Evolutionary conservation across 805 yeast genomes (phyloP), one percentile per base, ranked within the genome.

Genomic region (Pichia phayaonensis): DNA sequence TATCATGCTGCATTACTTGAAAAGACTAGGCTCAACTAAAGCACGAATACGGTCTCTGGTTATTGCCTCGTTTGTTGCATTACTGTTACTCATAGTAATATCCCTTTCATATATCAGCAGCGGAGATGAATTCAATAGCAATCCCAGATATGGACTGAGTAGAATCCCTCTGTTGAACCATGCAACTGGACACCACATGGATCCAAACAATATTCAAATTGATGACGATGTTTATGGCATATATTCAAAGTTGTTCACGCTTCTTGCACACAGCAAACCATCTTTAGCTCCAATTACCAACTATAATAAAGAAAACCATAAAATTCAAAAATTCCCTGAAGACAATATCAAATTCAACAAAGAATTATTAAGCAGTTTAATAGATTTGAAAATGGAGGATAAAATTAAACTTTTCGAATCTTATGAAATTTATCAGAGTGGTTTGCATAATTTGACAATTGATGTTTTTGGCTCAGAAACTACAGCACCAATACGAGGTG

Each of bases 321-420:
- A 34, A 69, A 67, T 59, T 50, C 77, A 78, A 58, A 61, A 65
- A 47, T 74, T 74, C 54, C 65, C 72, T 4, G 56, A 63, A 16
- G 73, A 72, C 52, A 61, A 59, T 6, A 31, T 39, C 15, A 29
- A 20, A 13, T 50, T 39, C 21, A 23, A 42, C 11, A 39, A 43
- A 16, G 12, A 21, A 8, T 31, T 27, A 11, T 39, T 50, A 16
- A 21, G 22, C n/a, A 24, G 27, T 13, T 24, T 50, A 23, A 13
- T 46, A 18, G 27, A 29, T 0, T 44, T 50, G n/a, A 31, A 29
- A 4, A 12, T 24, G 15, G 1, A 10, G 10, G 45, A 46, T 38
- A 50, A 50, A n/a, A 50, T 60, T 4, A 65, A 59, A 26, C 48
- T 62, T 18, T 44, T 41, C 21, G 18, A 46, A 8, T 49, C 58